phyloP scores from a whole-genome alignment of 148 eudicot species.

The Chenopodium berlandieri region DNA sequence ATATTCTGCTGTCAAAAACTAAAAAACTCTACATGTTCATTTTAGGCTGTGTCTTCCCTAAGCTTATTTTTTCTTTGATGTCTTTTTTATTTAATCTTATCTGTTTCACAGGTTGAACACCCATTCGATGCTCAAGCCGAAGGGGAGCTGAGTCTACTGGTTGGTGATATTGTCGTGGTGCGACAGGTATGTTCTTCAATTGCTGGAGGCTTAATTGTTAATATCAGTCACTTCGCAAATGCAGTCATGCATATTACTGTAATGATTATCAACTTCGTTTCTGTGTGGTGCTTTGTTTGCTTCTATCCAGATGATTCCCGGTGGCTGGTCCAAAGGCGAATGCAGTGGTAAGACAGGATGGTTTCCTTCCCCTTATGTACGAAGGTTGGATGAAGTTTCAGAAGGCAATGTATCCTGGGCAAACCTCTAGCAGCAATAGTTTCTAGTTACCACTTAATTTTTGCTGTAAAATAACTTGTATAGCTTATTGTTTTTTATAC shows the following conservation, averaged over 20 bases:
- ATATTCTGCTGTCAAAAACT: too few relatives aligned
- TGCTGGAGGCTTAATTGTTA: not conserved
- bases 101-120: too few relatives aligned
- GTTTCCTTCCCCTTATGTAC: conserved; percentile 81
- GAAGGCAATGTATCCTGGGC: conserved; percentile 14
- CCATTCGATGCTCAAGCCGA: too few relatives aligned
- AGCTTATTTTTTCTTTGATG: too few relatives aligned
- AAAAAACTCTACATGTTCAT: too few relatives aligned
- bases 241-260: not conserved
- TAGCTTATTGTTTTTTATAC: not conserved
- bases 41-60: too few relatives aligned
- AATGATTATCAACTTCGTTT: not conserved
- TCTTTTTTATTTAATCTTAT: too few relatives aligned
- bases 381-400: conserved; percentile 38
- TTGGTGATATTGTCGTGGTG: conserved; percentile 61
- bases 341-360: conserved; percentile 64
- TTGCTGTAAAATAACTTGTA: conserved; percentile 4
- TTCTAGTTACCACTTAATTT: not conserved
- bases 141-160: conserved; percentile 30
- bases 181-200: conserved; percentile 43
- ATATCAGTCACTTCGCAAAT: not conserved
- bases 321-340: conserved; percentile 91
- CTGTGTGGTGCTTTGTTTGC: not conserved
- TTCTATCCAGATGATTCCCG: conserved; percentile 20
- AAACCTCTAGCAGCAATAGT: conserved; percentile 6